Evolutionary conservation across 345 rosid species (phyloP).

Genomic region (Mercurialis annua): DNA sequence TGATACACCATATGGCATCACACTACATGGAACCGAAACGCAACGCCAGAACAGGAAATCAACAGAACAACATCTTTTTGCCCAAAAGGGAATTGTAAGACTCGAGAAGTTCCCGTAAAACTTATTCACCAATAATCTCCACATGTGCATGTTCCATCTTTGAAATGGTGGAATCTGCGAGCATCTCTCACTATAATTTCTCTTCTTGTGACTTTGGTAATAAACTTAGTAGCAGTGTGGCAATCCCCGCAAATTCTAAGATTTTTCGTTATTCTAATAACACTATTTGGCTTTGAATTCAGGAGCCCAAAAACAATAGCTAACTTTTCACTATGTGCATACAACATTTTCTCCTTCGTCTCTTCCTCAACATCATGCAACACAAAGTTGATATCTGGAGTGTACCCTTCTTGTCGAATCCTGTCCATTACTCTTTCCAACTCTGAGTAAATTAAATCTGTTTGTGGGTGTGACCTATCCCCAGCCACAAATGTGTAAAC

Average conservation of each 20-base stretch:
- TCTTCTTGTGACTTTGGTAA: conserved; percentile 17
- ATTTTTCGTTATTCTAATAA: conserved; percentile 20
- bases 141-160: conserved; percentile 17
- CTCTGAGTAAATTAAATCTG: conserved; percentile 8
- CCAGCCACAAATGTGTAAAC: conserved; percentile 8
- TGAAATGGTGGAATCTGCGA: conserved; percentile 22
- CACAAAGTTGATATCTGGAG: conserved; percentile 16
- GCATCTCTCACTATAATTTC: conserved; percentile 19
- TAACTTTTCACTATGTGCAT: conserved; percentile 11
- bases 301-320: conserved; percentile 23
- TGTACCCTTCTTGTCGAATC: conserved; percentile 19
- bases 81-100: no score
- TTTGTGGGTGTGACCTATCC: conserved; percentile 16
- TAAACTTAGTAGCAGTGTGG: conserved; percentile 20
- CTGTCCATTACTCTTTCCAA: conserved; percentile 12
- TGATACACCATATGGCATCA: not conserved
- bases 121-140: conserved; percentile 24
- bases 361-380: conserved; percentile 18
- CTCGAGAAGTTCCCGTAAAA: no score
- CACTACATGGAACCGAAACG: no score
- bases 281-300: conserved; percentile 7
- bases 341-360: conserved; percentile 17
- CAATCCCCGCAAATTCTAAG: conserved; percentile 16
- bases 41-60: no score
- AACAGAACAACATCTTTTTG: no score